These are phyloP conservation scores for Colletotrichum somersetense DNA, from an alignment of 2,329 filamentous ascomycete genomes.

Conservation along the genomic window DNA sequence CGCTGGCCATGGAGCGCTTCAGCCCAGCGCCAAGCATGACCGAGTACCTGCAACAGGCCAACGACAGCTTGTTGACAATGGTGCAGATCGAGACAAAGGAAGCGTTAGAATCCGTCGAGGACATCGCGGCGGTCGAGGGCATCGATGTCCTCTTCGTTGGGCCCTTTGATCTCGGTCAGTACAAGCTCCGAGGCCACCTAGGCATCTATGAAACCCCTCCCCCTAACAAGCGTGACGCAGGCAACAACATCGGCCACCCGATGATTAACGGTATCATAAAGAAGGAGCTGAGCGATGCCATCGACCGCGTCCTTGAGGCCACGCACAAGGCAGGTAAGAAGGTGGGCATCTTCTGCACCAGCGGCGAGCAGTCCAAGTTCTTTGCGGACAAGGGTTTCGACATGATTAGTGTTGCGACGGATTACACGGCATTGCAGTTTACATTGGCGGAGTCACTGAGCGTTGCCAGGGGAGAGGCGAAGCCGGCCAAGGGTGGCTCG, in stretches of 20 bases:
- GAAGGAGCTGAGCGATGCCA: slow-evolving; percentile 69
- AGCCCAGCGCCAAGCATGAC: slow-evolving; percentile 61
- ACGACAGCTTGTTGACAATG: slow-evolving; percentile 70
- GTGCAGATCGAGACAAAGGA: slow-evolving; percentile 77
- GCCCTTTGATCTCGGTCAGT: slow-evolving; percentile 71
- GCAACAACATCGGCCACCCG: slow-evolving; percentile 72
- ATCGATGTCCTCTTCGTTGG: slow-evolving; percentile 75
- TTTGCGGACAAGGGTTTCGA: slow-evolving; percentile 71
- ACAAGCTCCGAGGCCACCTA: slow-evolving; percentile 30
- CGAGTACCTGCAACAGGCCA: slow-evolving; percentile 69
- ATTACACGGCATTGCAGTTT: slow-evolving; percentile 64
- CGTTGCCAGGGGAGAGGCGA: slow-evolving; percentile 57
- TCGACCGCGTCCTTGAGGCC: slow-evolving; percentile 69
- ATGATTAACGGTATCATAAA: slow-evolving; percentile 71
- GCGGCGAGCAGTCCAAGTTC: slow-evolving; percentile 66
- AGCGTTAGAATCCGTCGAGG: slow-evolving; percentile 70
- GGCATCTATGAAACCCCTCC: no score
- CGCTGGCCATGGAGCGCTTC: slow-evolving; percentile 66
- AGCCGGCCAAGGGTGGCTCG: slow-evolving; percentile 53
- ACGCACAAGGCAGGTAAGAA: slow-evolving; percentile 74
- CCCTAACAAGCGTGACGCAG: slow-evolving; percentile 43
- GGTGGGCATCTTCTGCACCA: slow-evolving; percentile 70
- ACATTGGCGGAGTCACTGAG: slow-evolving; percentile 61
- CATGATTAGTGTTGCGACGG: slow-evolving; percentile 71
- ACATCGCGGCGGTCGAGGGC: slow-evolving; percentile 70